Conservation (phyloP, 768 basidiomycete species). For the Lentinula detonsa region DNA sequence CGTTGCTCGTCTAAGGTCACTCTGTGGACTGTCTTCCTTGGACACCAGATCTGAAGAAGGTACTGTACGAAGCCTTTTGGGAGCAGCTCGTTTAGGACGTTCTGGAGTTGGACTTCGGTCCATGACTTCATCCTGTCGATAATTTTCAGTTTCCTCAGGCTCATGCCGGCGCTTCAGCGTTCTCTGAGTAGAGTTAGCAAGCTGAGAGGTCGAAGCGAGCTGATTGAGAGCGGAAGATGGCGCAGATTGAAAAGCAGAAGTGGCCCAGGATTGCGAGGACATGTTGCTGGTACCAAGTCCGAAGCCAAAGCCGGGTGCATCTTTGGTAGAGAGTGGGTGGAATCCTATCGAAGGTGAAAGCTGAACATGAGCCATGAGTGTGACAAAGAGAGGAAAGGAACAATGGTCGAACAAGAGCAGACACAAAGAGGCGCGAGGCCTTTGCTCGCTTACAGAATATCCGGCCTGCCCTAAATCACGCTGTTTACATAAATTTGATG, state of each 20-base stretch:
- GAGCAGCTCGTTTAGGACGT: slow-evolving; percentile 60
- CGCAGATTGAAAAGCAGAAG: slow-evolving; percentile 32
- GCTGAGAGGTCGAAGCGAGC: slow-evolving; percentile 38
- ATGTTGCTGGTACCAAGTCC: slow-evolving; percentile 43
- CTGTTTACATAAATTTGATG: slow-evolving; percentile 7
- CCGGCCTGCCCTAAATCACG: slow-evolving; percentile 31
- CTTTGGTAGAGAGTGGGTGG: slow-evolving; percentile 49
- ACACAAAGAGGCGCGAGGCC: neutral
- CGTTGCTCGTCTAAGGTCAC: slow-evolving; percentile 40
- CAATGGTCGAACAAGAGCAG: neutral
- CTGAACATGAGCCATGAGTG: slow-evolving; percentile 58
- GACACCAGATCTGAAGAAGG: slow-evolving; percentile 22
- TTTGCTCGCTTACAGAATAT: neutral
- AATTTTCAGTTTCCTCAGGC: slow-evolving; percentile 50
- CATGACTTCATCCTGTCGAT: slow-evolving; percentile 63
- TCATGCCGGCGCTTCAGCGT: slow-evolving; percentile 63
- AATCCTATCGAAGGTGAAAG: slow-evolving; percentile 63
- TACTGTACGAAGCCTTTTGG: slow-evolving; percentile 57
- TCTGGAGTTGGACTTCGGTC: slow-evolving; percentile 84
- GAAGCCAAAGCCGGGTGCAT: slow-evolving; percentile 72
- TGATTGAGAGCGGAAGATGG: slow-evolving; percentile 42
- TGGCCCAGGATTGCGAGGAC: slow-evolving; percentile 32
- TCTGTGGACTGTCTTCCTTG: slow-evolving; percentile 36
- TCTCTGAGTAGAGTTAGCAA: slow-evolving; percentile 30
- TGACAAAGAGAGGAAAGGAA: neutral